Base-by-base conservation (phyloP, 192 early-diverging fungal species). In the Entomortierella lignicola region DNA sequence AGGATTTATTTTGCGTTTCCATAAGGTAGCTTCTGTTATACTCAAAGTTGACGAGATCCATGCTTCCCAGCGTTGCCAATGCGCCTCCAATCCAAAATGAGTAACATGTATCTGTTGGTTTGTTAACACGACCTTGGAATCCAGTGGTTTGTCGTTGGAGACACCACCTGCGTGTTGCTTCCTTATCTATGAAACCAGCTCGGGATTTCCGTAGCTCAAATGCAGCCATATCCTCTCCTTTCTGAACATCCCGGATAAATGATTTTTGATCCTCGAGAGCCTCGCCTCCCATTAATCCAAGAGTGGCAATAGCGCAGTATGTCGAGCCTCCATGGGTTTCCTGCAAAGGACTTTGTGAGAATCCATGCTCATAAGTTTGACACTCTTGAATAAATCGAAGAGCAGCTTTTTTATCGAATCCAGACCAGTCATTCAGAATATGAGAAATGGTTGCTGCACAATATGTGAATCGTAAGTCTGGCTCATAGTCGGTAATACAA, bases 81-180 rank as follows among this genome's bases (percentile, higher is more conserved):
- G 90, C 73, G 0, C 88, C 96, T 10, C 98, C 98, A 23, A 99
- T 86, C 98, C 98, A 99, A 82, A 97, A 99, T 11, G 95, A 92
- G 81, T 99, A 99, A 80, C 98, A 99, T 15, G 94, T 94, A 71
- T 99, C 98, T 25, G 89, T 82, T 4, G 84, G 79, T 79, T 99
- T 99, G 71, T 94, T 93, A 12, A 85, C 80, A 42, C 98, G 80
- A 5, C 98, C 98, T 69, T 96, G 92, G 83, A 97, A 99, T 7
- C 98, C 98, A 27, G 77, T 84, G 41, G 72, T 68, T 71, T 97
- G 96, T n/a, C 93, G 84, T 23, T 80, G 72, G 53, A 99, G 55
- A 39, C 93, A 85, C 98, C 98, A 99, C 37, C 80, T 68, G 32
- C 91, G 79, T 34, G 85, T 80, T 31, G 84, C 71, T 59, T 85